Percentiles rank a stretch among this genome's conserved stretches.
Evolutionary conservation across 2,329 filamentous ascomycete genomes (phyloP).

Genomic region (Eutypa lata): DNA sequence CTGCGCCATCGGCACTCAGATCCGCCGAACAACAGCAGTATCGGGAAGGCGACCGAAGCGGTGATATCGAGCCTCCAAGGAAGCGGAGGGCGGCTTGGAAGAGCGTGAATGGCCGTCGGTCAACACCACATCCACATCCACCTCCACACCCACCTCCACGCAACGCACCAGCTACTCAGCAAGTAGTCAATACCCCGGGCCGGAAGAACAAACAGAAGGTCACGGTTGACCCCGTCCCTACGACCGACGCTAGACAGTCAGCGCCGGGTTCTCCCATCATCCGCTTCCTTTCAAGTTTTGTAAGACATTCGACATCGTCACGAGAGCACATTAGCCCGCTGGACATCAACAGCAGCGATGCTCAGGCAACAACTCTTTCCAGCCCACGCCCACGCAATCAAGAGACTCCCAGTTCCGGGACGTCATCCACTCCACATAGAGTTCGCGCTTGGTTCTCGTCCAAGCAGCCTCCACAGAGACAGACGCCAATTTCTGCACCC

Average conservation of each 20-base stretch:
- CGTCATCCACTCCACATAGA: neutral
- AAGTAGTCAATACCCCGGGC: neutral
- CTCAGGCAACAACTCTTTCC: neutral
- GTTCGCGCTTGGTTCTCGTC: neutral
- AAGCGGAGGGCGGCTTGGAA: constrained; percentile 5
- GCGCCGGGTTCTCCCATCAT: neutral
- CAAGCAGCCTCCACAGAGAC: neutral
- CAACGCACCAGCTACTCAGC: too few relatives aligned
- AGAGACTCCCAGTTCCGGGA: neutral
- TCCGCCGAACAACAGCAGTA: neutral
- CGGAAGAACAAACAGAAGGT: neutral
- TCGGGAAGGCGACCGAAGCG: neutral
- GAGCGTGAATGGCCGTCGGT: constrained; percentile 2
- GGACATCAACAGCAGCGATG: neutral
- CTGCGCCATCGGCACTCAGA: neutral
- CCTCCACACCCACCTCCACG: neutral
- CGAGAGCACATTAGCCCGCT: neutral
- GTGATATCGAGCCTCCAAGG: neutral
- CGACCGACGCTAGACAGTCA: neutral
- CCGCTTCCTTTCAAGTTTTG: neutral
- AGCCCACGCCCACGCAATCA: neutral
- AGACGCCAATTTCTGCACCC: neutral
- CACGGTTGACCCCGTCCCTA: neutral
- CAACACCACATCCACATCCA: neutral
- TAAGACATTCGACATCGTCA: neutral